A percentile compares a stretch with the other conserved stretches of the same genome.
Evolutionary conservation across 345 rosid genomes (phyloP).

Genomic region (Salix exigua): DNA sequence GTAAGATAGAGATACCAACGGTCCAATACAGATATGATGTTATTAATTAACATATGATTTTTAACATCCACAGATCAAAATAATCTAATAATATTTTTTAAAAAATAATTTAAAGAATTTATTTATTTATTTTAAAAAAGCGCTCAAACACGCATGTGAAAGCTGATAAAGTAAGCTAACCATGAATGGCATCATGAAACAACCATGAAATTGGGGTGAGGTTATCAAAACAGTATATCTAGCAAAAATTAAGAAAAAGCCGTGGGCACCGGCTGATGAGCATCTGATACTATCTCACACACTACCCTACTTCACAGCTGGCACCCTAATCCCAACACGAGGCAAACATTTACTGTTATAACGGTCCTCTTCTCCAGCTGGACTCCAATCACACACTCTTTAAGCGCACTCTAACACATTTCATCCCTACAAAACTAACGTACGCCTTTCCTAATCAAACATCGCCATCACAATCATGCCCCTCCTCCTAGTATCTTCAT

Average conservation of each 20-base stretch:
- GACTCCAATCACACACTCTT: slow-evolving; percentile 32
- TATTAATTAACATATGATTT: too few relatives aligned
- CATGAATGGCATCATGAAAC: background rate
- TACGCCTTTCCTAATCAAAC: background rate
- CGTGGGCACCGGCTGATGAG: background rate
- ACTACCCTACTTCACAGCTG: slow-evolving; percentile 41
- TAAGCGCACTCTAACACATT: background rate
- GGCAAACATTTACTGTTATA: slow-evolving; percentile 17
- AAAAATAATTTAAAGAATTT: too few relatives aligned
- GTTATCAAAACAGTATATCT: background rate
- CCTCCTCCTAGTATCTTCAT: too few relatives aligned
- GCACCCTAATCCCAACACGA: slow-evolving; percentile 30
- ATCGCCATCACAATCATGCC: background rate
- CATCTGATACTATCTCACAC: background rate
- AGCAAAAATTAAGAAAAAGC: background rate
- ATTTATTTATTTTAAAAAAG: too few relatives aligned
- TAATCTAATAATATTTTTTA: too few relatives aligned
- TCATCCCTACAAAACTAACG: background rate
- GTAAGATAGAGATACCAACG: too few relatives aligned
- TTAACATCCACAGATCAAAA: too few relatives aligned
- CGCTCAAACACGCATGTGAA: too few relatives aligned
- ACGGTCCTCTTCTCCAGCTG: slow-evolving; percentile 73
- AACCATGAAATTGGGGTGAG: background rate
- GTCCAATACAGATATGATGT: too few relatives aligned
- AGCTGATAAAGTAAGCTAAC: background rate